Conservation (phyloP, 2,329 filamentous ascomycete species). For the Dactylellina haptotyla region DNA sequence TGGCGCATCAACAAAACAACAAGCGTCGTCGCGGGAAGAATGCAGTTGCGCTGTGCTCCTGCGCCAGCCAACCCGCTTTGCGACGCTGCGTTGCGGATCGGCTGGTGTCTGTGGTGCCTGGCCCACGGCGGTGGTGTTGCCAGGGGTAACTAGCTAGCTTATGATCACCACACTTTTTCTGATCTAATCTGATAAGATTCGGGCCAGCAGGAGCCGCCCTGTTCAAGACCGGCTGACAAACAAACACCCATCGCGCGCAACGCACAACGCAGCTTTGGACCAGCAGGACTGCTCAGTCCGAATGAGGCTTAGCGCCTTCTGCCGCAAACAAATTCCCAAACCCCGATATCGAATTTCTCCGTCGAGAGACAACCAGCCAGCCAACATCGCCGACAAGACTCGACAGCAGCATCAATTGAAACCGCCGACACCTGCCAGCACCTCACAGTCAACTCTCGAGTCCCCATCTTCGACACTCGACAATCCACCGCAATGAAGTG, state of each 20-base stretch:
- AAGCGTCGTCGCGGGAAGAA: no score
- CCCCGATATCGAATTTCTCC: constrained; percentile 16
- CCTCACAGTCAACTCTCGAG: not conserved
- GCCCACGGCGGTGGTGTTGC: no score
- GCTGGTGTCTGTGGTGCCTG: no score
- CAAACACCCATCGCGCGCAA: no score
- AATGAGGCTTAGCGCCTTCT: constrained; percentile 28
- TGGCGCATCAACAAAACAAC: no score
- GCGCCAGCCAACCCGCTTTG: no score
- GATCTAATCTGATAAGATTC: constrained; percentile 21
- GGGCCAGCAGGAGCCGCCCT: no score
- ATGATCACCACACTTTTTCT: not conserved
- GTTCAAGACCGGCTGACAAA: no score
- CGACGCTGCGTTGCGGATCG: no score
- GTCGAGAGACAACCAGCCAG: no score
- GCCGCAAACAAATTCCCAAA: constrained; percentile 31
- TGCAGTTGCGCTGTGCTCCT: no score
- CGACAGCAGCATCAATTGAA: constrained; percentile 15
- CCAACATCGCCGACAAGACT: constrained; percentile 28
- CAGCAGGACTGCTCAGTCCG: constrained; percentile 35
- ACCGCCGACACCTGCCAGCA: constrained; percentile 45
- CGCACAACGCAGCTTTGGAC: not conserved
- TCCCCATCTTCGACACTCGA: constrained; percentile 52
- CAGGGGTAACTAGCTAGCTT: constrained; percentile 33
- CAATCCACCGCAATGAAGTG: constrained; percentile 61